phyloP scores from a whole-genome alignment of 352 stramenopile genomes.

The Thalassiosira hispida region DNA sequence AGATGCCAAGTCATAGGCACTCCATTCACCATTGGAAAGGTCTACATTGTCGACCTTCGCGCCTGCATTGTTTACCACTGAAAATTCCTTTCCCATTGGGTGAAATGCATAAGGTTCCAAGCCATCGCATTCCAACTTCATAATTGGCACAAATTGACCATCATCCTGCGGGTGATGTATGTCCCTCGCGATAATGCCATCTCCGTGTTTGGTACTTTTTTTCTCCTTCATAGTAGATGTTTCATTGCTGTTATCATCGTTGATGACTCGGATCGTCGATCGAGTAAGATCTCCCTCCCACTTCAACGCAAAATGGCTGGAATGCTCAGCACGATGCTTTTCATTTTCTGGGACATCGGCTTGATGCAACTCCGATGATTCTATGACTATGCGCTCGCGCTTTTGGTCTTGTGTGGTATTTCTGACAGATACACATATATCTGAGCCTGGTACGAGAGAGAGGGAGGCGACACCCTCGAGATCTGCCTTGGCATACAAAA shows the following conservation, averaged over 20 bases:
- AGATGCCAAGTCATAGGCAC: background rate
- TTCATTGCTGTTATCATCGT: background rate
- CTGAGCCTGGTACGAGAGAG: too few relatives aligned
- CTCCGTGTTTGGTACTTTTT: too few relatives aligned
- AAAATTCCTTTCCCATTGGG: background rate
- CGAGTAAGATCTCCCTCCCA: background rate
- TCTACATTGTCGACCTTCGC: background rate
- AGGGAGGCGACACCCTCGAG: too few relatives aligned
- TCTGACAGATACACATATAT: background rate
- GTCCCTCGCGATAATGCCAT: too few relatives aligned
- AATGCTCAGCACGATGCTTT: background rate
- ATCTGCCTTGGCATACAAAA: too few relatives aligned
- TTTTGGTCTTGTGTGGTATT: background rate
- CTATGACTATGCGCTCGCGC: background rate
- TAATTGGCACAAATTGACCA: background rate
- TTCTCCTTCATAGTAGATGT: too few relatives aligned
- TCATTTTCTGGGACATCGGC: background rate
- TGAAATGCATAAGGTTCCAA: background rate
- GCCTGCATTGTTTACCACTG: background rate
- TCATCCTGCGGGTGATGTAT: background rate
- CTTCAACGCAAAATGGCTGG: background rate
- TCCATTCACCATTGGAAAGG: background rate
- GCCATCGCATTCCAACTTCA: background rate
- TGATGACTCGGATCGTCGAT: background rate
- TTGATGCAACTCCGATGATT: background rate